Base-by-base conservation (phyloP, 2,329 filamentous ascomycete genomes). In the Coniochaeta ligniaria region DNA sequence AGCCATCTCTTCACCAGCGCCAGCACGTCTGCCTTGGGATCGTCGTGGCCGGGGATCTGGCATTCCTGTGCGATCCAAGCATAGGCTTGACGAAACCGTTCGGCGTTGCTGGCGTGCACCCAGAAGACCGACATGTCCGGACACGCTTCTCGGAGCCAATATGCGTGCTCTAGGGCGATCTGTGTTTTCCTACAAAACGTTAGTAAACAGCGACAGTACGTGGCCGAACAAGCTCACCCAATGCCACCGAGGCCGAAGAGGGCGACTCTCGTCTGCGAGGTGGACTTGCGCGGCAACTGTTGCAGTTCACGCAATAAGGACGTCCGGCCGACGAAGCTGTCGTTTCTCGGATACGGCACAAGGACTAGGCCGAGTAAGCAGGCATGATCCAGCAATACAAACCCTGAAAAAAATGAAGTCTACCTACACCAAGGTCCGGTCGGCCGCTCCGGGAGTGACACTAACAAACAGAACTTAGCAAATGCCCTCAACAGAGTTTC, bases 31-130 rank as follows among this genome's bases (percentile, higher is more conserved):
- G 22, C 43, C 24, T 68, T 60, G 9, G 65, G 64, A 45, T 67
- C 63, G 4, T 68, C 60, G 33, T 63, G 54, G 9, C 68, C 67
- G 1, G 69, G 66, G 6, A 58, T 65, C 0, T 63, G 36, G 43
- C 67, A 71, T 58, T 68, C 62, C 43, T 67, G 50, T 2, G 71
- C 70, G 35, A 73, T 69, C 0, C 56, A 65, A 31, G 61, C 45
- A 47, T 65, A 74, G 6, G 67, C 59, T 60, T 71, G 61, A 3
- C 65, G 66, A 56, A 74, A 72, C 3, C 67, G 69, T 14, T 71
- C 66, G 0, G 60, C 41, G 60, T 61, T 74, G 62, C 68, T 72
- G 0, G 69, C 72, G 55, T 73, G 68, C 17, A 75, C 66, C 72
- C 72, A 74, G 57, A 72, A 74, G 0, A 75, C 59, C 0, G 71